Conservation (phyloP, 495 filamentous ascomycete genomes). For the Choiromyces venosus region DNA sequence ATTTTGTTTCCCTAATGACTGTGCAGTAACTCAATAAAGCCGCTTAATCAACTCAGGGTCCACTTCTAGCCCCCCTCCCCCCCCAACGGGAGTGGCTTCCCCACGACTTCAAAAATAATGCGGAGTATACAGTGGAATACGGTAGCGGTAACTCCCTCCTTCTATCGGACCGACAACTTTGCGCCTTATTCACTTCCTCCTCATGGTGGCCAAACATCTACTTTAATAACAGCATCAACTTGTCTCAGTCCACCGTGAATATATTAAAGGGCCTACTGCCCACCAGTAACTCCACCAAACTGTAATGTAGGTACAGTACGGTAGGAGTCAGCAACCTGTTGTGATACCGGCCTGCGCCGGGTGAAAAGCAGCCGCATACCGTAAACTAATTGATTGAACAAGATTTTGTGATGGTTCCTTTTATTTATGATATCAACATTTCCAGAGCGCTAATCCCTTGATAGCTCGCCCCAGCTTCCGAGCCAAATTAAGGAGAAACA, state of each 20-base stretch:
- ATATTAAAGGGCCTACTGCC: not conserved
- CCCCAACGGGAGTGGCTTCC: too few relatives aligned
- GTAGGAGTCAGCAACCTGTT: not conserved
- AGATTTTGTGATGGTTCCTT: not conserved
- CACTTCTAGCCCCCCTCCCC: not conserved
- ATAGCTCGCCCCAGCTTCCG: not conserved
- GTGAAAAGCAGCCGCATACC: not conserved
- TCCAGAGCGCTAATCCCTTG: not conserved
- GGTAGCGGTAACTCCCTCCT: too few relatives aligned
- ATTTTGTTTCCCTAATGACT: not conserved
- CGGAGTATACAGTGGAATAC: not conserved
- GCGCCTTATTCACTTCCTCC: not conserved
- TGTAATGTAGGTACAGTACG: not conserved
- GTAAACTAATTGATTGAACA: not conserved
- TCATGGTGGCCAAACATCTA: not conserved
- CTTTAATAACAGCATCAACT: constrained; percentile 2
- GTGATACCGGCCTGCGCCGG: not conserved
- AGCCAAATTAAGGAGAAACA: not conserved
- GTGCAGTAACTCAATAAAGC: not conserved
- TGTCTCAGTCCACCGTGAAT: not conserved
- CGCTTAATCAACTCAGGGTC: not conserved
- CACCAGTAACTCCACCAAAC: not conserved
- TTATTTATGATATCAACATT: not conserved
- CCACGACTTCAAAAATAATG: too few relatives aligned
- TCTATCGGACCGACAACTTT: not conserved